Base-by-base conservation (phyloP, 2,329 filamentous ascomycete genomes). In the Colletotrichum limetticola region DNA sequence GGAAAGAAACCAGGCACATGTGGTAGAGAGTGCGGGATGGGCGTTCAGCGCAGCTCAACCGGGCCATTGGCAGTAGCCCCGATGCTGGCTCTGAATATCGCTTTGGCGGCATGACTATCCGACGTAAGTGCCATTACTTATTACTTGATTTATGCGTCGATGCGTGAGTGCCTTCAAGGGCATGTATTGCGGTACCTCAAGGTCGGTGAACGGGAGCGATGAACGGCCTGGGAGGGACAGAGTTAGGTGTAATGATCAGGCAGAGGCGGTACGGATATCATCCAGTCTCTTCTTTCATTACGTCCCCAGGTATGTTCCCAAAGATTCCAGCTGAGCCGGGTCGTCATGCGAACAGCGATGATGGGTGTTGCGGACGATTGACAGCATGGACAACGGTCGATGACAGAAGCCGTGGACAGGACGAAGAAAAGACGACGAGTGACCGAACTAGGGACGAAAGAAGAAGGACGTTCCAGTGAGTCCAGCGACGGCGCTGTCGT, bases 381-480 rank as follows among this genome's bases (percentile, higher is more conserved):
- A 63, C 32, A 49, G 32, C 70, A 67, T 71, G 66, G 70, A 65
- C 30, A 56, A 56, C 32, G 49, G 32, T 60, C 53, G 42, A 42
- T 42, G 26, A 16, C 11, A 26, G 32, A 70, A 60, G 32, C 59
- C 59, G 59, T 35, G 66, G 60, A 72, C 66, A 69, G 49, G 70
- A 70, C 53, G 66, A 72, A 72, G 59, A 70, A 70, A 53, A 70
- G 66, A 70, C 55, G 66, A 72, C 9, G 49, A 30, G 22, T 4
- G 22, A 6, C 53, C 59, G 53, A 65, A 65, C 24, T 64, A 65
- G 70, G 66, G 70, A 72, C 66, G 66, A 72, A 72, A 60, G 70
- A 59, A 60, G 64, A 53, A 59, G 55, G 30, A 69, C 37, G 37
- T 42, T 19, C 37, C 16, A 35, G 32, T 12, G 11, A 22, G 65